A percentile compares a stretch with the other conserved stretches of the same genome.
Conservation (phyloP, 2,329 filamentous ascomycete species). For the Ceratocystis diversiconidia region DNA sequence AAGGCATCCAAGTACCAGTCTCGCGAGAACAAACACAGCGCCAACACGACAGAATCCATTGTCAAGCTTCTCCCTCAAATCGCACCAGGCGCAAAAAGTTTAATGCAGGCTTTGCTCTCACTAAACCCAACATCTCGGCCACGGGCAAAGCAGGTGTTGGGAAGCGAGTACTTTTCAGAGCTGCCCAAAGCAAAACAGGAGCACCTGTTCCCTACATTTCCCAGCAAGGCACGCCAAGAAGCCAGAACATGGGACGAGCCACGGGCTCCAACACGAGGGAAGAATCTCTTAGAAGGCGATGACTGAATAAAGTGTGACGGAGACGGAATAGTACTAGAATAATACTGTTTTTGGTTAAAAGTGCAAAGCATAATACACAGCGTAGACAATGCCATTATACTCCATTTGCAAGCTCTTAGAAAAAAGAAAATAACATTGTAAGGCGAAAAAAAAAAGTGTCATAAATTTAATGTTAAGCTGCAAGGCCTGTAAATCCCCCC, state of each 20-base stretch:
- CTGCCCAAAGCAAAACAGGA: conserved; percentile 80
- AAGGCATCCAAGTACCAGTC: conserved; percentile 42
- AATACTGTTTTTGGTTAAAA: not conserved
- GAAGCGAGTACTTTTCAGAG: conserved; percentile 74
- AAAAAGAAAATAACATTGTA: not conserved
- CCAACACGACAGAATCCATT: conserved; percentile 35
- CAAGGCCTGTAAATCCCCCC: not conserved
- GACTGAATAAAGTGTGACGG: not conserved
- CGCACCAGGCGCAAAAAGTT: conserved; percentile 55
- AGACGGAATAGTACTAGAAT: not conserved
- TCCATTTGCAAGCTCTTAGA: not conserved
- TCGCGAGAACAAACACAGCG: conserved; percentile 26
- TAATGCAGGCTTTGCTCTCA: conserved; percentile 56
- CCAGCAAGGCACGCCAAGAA: conserved; percentile 87
- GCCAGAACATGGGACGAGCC: conserved; percentile 54
- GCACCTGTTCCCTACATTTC: conserved; percentile 92
- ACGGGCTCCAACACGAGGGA: conserved; percentile 67
- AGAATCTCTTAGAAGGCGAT: conserved; percentile 23
- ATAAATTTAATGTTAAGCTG: conserved; percentile 4
- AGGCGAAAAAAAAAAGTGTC: not conserved
- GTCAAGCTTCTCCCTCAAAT: conserved; percentile 69
- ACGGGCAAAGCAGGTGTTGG: conserved; percentile 56
- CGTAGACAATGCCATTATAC: not conserved
- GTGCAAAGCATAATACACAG: not conserved
- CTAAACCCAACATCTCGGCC: conserved; percentile 62